phyloP scores from a whole-genome alignment of 129 eudicot species.

The Arctium minus region DNA sequence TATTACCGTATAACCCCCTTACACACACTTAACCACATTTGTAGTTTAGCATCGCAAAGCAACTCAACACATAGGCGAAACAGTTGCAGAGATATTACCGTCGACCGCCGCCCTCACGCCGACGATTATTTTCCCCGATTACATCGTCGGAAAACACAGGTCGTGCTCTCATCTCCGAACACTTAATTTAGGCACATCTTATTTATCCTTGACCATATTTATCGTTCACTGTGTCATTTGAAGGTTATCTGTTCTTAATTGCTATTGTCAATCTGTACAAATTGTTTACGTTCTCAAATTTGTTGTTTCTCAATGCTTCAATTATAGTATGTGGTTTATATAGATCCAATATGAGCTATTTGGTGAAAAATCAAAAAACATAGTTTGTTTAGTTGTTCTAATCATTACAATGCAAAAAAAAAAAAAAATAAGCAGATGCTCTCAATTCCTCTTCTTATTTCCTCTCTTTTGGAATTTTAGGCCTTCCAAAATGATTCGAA shows the following conservation, averaged over 20 bases:
- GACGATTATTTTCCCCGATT: too few relatives aligned
- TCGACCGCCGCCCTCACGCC: conserved; percentile 15
- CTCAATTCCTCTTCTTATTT: too few relatives aligned
- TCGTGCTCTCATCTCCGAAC: too few relatives aligned
- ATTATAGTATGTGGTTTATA: not conserved
- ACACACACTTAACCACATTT: not conserved
- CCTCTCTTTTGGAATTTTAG: too few relatives aligned
- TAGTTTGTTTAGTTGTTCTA: not conserved
- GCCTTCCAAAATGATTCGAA: too few relatives aligned
- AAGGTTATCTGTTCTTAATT: not conserved
- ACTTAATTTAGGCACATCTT: too few relatives aligned
- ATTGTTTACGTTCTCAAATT: not conserved
- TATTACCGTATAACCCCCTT: not conserved
- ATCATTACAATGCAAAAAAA: not conserved
- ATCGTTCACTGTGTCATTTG: not conserved
- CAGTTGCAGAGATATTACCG: conserved; percentile 11
- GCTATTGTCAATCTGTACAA: conserved; percentile 13
- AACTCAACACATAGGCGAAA: conserved; percentile 6
- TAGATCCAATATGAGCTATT: conserved; percentile 8
- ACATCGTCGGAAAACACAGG: too few relatives aligned
- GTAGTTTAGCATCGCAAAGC: not conserved
- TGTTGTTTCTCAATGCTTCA: not conserved
- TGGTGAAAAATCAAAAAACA: not conserved
- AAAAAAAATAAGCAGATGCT: too few relatives aligned
- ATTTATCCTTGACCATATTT: not conserved